Evolutionary conservation across 495 filamentous ascomycete species (phyloP).

Genomic region (Opeltia flavorubescens): DNA sequence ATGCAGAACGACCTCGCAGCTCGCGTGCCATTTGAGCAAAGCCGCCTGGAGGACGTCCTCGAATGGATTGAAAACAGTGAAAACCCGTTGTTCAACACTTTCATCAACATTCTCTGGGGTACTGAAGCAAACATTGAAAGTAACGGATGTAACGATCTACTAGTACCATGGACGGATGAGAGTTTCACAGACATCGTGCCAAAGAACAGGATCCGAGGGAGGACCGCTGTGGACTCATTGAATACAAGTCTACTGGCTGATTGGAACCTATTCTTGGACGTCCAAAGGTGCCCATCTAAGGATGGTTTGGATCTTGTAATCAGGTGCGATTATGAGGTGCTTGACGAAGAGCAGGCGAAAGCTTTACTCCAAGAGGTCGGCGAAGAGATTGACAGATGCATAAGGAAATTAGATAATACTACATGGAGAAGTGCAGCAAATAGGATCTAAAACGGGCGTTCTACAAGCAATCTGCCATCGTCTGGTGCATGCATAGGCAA

Average conservation of each 20-base stretch:
- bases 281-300: background rate
- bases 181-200: too few relatives aligned
- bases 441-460: too few relatives aligned
- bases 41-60: constrained; percentile 16
- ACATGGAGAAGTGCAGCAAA: too few relatives aligned
- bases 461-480: too few relatives aligned
- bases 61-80: constrained; percentile 8
- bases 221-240: background rate
- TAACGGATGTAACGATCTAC: too few relatives aligned
- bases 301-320: background rate
- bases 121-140: too few relatives aligned
- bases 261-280: background rate
- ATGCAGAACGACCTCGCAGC: constrained; percentile 19
- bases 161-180: too few relatives aligned
- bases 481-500: too few relatives aligned
- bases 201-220: too few relatives aligned
- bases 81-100: constrained; percentile 21
- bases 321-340: background rate
- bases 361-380: background rate
- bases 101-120: constrained; percentile 26
- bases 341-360: background rate
- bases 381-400: too few relatives aligned
- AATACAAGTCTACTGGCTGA: background rate
- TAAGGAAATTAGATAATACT: too few relatives aligned
- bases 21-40: constrained; percentile 22